Conservation (phyloP, 139 green algal species). For the Coccomyxa sp. region DNA sequence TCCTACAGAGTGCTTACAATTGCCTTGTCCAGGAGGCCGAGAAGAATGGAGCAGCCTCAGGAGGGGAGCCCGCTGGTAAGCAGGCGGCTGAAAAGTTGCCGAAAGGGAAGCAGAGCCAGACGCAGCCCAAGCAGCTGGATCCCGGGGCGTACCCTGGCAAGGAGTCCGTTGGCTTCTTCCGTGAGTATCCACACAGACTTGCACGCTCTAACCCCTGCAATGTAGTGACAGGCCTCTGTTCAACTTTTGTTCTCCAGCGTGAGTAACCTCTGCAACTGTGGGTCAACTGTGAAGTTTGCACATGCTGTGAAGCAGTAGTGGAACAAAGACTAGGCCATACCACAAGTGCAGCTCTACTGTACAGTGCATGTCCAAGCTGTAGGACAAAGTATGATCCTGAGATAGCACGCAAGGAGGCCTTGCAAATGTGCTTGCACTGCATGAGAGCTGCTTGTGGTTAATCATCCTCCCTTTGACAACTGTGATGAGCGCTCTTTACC, state of each 20-base stretch:
- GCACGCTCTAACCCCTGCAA: not conserved
- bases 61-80: not conserved
- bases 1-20: not conserved
- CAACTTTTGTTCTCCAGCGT: not conserved
- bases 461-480: not conserved
- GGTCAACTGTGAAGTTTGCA: not conserved
- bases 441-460: not conserved
- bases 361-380: not conserved
- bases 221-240: not conserved
- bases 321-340: not conserved
- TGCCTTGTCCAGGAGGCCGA: not conserved
- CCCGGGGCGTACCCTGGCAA: slow-evolving; percentile 59
- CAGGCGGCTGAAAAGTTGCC: too few species aligned
- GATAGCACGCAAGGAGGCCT: too few species aligned
- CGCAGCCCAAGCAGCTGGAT: slow-evolving; percentile 16
- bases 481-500: too few species aligned
- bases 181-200: slow-evolving; percentile 1
- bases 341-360: not conserved
- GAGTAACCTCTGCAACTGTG: not conserved
- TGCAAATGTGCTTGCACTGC: not conserved
- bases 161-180: slow-evolving; percentile 49
- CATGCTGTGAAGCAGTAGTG: not conserved
- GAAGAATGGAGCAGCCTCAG: not conserved
- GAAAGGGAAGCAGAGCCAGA: slow-evolving; percentile 8
- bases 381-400: too few species aligned